Percentiles rank a stretch among this genome's conserved stretches.
Evolutionary conservation across 164 flowering plant genomes (phyloP).

Genomic region (Umbilicus rupestris): DNA sequence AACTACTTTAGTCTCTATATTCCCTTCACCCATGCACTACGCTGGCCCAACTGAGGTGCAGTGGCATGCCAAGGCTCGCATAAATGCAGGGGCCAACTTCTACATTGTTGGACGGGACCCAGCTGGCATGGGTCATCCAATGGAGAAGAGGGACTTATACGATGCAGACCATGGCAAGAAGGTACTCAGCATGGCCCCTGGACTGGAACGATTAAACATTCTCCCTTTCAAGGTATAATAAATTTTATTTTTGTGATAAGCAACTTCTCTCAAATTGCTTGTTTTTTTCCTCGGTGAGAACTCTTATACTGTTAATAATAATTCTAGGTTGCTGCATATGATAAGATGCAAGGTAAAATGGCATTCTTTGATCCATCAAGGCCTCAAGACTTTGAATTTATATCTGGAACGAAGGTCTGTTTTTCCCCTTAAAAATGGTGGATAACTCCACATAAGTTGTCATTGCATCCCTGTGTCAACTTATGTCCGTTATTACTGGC

Average conservation of each 20-base stretch:
- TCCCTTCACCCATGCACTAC: constrained; percentile 99
- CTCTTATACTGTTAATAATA: not conserved
- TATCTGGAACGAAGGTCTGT: constrained; percentile 93
- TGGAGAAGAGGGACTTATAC: constrained; percentile 82
- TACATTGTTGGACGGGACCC: constrained; percentile 98
- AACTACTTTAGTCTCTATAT: constrained; percentile 85
- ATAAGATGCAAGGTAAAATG: constrained; percentile 73
- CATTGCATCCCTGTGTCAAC: too few species aligned
- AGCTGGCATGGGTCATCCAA: constrained; percentile 97
- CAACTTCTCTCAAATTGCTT: not conserved
- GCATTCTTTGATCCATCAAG: constrained; percentile 95
- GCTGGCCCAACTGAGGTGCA: constrained; percentile 99
- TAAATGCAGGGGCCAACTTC: constrained; percentile 97
- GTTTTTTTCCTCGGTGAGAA: not conserved
- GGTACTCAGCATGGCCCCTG: constrained; percentile 97
- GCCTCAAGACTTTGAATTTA: constrained; percentile 82
- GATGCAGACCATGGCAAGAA: constrained; percentile 97
- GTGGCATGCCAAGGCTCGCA: constrained; percentile 98
- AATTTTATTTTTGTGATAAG: not conserved
- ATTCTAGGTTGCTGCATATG: constrained; percentile 93
- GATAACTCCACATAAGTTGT: too few species aligned
- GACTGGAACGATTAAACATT: constrained; percentile 81
- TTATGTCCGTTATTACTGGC: constrained; percentile 11
- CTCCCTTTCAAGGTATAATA: constrained; percentile 88
- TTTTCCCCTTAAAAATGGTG: too few species aligned